A percentile compares a stretch with the other conserved stretches of the same genome.
Conservation (phyloP, 495 filamentous ascomycete species). For the Aeminium ludgeri region DNA sequence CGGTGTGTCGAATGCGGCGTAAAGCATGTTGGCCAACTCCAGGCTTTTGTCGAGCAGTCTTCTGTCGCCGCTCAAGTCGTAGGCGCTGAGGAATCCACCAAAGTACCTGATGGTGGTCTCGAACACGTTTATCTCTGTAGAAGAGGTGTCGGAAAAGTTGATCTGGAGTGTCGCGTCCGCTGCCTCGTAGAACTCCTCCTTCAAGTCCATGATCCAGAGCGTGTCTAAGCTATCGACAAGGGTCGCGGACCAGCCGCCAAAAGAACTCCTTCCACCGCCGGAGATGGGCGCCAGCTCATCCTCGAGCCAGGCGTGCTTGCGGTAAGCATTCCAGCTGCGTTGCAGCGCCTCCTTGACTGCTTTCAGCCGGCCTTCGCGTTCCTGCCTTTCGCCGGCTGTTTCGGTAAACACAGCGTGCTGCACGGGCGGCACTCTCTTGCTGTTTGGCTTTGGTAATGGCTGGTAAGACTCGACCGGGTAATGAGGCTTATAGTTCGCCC, state of each 20-base stretch:
- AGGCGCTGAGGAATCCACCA: conserved; percentile 24
- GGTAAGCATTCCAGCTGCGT: conserved; percentile 22
- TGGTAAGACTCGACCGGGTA: too few relatives aligned
- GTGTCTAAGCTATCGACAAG: conserved; percentile 47
- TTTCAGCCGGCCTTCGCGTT: conserved; percentile 13
- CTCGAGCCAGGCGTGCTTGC: conserved; percentile 22
- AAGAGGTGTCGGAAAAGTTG: conserved; percentile 31
- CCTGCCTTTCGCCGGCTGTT: conserved; percentile 10
- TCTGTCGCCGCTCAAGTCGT: conserved; percentile 23
- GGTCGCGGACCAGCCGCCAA: conserved; percentile 47
- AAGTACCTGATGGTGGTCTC: conserved; percentile 27
- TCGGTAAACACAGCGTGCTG: conserved; percentile 21
- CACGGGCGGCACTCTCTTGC: conserved; percentile 12
- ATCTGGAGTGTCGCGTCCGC: conserved; percentile 36
- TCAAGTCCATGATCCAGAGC: conserved; percentile 45
- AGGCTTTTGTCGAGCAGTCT: conserved; percentile 21
- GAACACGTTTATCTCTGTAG: conserved; percentile 23
- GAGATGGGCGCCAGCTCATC: conserved; percentile 24
- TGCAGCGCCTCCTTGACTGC: conserved; percentile 22
- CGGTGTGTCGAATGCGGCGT: conserved; percentile 26
- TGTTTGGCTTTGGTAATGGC: too few relatives aligned
- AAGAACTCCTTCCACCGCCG: conserved; percentile 27
- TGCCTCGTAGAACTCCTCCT: conserved; percentile 42
- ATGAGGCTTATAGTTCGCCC: too few relatives aligned
- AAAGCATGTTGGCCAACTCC: conserved; percentile 27